A percentile compares a stretch with the other conserved stretches of the same genome.
These are phyloP conservation scores for Dichotomocladium elegans DNA, from an alignment of 371 early-diverging fungal species.

Conservation along the genomic window DNA sequence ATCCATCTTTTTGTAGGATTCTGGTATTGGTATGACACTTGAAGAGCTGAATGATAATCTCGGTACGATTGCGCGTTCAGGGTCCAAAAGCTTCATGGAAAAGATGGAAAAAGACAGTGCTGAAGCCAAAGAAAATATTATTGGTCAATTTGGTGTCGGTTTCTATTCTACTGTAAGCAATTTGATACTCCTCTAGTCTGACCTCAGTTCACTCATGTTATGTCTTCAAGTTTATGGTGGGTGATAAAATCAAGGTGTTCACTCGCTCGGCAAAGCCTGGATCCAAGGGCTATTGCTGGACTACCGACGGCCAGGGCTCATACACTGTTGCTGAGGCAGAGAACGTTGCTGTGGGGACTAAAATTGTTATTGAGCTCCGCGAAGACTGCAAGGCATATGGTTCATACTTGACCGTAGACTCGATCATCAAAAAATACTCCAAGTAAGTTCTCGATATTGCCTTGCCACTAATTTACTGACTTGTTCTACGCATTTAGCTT, in stretches of 20 bases:
- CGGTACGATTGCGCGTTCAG: conserved; percentile 96
- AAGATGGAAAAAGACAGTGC: conserved; percentile 64
- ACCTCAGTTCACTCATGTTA: background rate
- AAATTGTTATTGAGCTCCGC: conserved; percentile 90
- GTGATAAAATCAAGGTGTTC: conserved; percentile 78
- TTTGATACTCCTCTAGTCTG: background rate
- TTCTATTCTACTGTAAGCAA: conserved; percentile 73
- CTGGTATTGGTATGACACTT: conserved; percentile 98
- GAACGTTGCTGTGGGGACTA: conserved; percentile 83
- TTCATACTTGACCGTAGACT: conserved; percentile 65
- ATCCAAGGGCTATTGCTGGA: conserved; percentile 81
- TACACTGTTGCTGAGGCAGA: conserved; percentile 78
- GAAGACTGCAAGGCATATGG: conserved; percentile 87
- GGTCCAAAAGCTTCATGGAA: conserved; percentile 87
- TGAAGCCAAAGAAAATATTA: conserved; percentile 71
- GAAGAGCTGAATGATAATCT: conserved; percentile 87
- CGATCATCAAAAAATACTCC: conserved; percentile 93
- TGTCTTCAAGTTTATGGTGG: conserved; percentile 76
- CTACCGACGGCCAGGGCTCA: conserved; percentile 77
- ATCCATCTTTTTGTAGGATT: conserved; percentile 57
- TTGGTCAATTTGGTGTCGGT: conserved; percentile 99
- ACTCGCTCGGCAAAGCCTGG: conserved; percentile 71
- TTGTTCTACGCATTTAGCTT: too few species aligned
- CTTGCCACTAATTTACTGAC: too few species aligned
- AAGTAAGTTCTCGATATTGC: conserved; percentile 37